Conservation (phyloP, 2,329 filamentous ascomycete species). For the Tolypocladium pustulatum region DNA sequence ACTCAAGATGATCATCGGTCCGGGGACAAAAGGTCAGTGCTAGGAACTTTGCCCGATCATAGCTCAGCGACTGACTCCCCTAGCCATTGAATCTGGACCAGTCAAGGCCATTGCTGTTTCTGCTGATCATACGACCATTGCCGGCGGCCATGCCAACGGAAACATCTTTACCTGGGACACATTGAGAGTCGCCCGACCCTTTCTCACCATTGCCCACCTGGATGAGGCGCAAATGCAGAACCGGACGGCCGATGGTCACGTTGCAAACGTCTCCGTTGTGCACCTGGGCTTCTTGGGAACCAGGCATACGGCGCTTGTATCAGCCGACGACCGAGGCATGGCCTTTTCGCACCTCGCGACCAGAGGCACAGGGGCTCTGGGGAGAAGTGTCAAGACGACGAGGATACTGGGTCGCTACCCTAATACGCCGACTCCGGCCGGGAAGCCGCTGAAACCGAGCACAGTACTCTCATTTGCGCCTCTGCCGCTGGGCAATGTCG, state of each 20-base stretch:
- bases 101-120: constrained; percentile 84
- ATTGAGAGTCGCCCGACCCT: constrained; percentile 68
- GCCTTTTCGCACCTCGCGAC: constrained; percentile 95
- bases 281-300: constrained; percentile 94
- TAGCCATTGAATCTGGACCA: constrained; percentile 81
- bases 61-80: constrained; percentile 16
- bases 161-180: constrained; percentile 98
- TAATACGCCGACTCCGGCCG: constrained; percentile 47
- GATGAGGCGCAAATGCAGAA: constrained; percentile 54
- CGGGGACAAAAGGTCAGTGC: constrained; percentile 70
- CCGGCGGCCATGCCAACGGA: constrained; percentile 79
- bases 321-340: constrained; percentile 92
- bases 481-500: constrained; percentile 86
- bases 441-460: constrained; percentile 75
- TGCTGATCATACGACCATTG: constrained; percentile 86
- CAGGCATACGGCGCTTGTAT: constrained; percentile 86
- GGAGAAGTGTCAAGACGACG: constrained; percentile 77
- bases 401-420: constrained; percentile 89
- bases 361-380: constrained; percentile 77
- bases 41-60: background rate
- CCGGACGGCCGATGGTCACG: constrained; percentile 69
- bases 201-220: constrained; percentile 75
- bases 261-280: constrained; percentile 65
- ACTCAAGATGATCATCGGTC: constrained; percentile 85
- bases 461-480: constrained; percentile 88